Percentiles rank a stretch among this genome's conserved stretches.
Conservation (phyloP, 2,329 filamentous ascomycete species). For the Huntiella omanensis region DNA sequence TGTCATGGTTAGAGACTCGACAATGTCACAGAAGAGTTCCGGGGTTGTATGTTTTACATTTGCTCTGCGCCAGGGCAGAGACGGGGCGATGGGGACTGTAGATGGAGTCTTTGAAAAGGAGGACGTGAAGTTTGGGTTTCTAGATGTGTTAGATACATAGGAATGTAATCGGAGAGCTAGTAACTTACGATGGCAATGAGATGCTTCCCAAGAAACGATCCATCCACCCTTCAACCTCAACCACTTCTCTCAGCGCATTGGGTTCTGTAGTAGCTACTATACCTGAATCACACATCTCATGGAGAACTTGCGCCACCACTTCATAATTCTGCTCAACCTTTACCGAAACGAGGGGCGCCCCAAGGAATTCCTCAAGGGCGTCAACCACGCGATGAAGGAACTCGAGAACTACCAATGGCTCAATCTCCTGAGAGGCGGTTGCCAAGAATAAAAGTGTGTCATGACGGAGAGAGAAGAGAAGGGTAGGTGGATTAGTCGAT, state of each 20-base stretch:
- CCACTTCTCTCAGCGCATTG: slow-evolving; percentile 76
- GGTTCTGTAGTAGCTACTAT: slow-evolving; percentile 79
- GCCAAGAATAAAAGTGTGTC: slow-evolving; percentile 73
- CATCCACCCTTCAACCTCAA: slow-evolving; percentile 80
- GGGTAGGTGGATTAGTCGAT: slow-evolving; percentile 63
- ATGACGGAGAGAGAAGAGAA: slow-evolving; percentile 76
- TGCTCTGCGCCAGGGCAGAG: slow-evolving; percentile 70
- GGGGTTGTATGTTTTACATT: slow-evolving; percentile 94
- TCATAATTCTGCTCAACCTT: slow-evolving; percentile 87
- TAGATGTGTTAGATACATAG: slow-evolving; percentile 13
- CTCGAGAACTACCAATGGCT: slow-evolving; percentile 77
- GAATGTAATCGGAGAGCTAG: not conserved
- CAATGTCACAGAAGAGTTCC: slow-evolving; percentile 88
- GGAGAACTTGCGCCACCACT: slow-evolving; percentile 78
- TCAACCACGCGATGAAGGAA: slow-evolving; percentile 89
- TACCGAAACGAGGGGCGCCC: slow-evolving; percentile 62
- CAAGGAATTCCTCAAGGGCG: slow-evolving; percentile 83
- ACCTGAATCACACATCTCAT: slow-evolving; percentile 92
- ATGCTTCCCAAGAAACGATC: slow-evolving; percentile 79
- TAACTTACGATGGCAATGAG: slow-evolving; percentile 51
- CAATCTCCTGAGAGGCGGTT: slow-evolving; percentile 68
- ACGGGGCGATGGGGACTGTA: slow-evolving; percentile 26
- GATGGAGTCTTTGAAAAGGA: slow-evolving; percentile 22
- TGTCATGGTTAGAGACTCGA: slow-evolving; percentile 75
- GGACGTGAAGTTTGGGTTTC: slow-evolving; percentile 22